Base-by-base conservation (phyloP, 352 stramenopile genomes). In the Globisporangium iwayamae region DNA sequence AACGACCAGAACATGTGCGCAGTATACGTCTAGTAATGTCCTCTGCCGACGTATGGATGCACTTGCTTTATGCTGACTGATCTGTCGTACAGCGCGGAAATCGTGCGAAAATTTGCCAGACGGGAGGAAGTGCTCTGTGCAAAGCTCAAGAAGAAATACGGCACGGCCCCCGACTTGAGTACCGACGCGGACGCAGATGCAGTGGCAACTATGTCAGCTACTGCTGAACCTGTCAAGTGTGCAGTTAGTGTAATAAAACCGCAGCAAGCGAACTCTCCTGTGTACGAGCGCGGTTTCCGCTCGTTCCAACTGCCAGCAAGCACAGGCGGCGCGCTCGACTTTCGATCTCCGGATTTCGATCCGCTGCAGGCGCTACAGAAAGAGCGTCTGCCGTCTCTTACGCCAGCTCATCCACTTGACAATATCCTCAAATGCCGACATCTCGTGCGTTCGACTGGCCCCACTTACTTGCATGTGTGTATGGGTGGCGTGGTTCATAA, bases 401-500 rank as follows among this genome's bases (percentile, higher is more conserved):
- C 77, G n/a, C n/a, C 2, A 66, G 53, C 47, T 60, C 67, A 52
- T 65, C 80, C 84, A 50, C 72, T 98, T 43, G 89, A 98, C 66
- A 96, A 96, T 62, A 85, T 97, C 43, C 81, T 88, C 63, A 95
- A 97, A 60, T 97, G 87, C 67, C 74, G 87, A 8, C 63, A 82
- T 48, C 64, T 96, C 64, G 81, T 91, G 71, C 11, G 71, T 75
- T 2, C 30, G 10, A 1, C 16, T 16, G 39, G 28, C 45, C 4
- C 14, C 13, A 36, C 34, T 6, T n/a, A 10, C 20, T 36, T 53
- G 46, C 46, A 51, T 46, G 1, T 9, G 47, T 28, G 11, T 45
- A n/a, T n/a, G n/a, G n/a, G n/a, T n/a, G 50, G 36, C 13, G 18
- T 54, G 47, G 7, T 53, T 11, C 18, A 6, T 36, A 13, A 60